A percentile compares a stretch with the other conserved stretches of the same genome.
Evolutionary conservation across 495 filamentous ascomycete genomes (phyloP).

Genomic region (Friedmanniomyces simplex): DNA sequence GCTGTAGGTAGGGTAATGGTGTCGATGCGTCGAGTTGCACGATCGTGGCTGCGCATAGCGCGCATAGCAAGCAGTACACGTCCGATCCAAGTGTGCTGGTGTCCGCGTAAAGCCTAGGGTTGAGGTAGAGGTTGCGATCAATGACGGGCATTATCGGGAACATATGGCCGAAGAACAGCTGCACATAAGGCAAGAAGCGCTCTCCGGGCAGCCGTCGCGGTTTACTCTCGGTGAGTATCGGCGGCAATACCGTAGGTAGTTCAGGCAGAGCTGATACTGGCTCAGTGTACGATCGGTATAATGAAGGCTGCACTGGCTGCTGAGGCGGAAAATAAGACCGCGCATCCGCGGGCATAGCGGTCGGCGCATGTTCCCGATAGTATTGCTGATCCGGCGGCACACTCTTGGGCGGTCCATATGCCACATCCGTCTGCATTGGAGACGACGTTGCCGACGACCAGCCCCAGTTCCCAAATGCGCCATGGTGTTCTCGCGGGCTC

Average conservation of each 20-base stretch:
- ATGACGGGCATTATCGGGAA: conserved; percentile 25
- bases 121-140: conserved; percentile 21
- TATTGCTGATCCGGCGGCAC: conserved; percentile 1
- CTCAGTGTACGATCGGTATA: not conserved
- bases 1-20: conserved; percentile 8
- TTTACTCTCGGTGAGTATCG: not conserved
- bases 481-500: conserved; percentile 6
- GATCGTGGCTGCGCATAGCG: conserved; percentile 20
- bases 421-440: not conserved
- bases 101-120: conserved; percentile 12
- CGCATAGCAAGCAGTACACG: conserved; percentile 20
- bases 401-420: conserved; percentile 6
- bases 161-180: conserved; percentile 24
- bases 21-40: conserved; percentile 19
- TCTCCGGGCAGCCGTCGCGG: conserved; percentile 11
- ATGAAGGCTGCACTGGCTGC: not conserved
- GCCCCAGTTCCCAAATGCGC: conserved; percentile 17
- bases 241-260: not conserved
- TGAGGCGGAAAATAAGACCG: not conserved
- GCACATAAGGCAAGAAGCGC: conserved; percentile 21
- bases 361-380: not conserved
- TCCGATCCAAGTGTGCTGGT: conserved; percentile 6
- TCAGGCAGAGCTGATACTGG: not conserved
- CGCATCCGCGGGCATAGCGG: not conserved
- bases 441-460: conserved; percentile 8